Evolutionary conservation across 192 early-diverging fungal species (phyloP), one percentile per base, ranked within the genome.

Genomic region (Pilaira anomala): DNA sequence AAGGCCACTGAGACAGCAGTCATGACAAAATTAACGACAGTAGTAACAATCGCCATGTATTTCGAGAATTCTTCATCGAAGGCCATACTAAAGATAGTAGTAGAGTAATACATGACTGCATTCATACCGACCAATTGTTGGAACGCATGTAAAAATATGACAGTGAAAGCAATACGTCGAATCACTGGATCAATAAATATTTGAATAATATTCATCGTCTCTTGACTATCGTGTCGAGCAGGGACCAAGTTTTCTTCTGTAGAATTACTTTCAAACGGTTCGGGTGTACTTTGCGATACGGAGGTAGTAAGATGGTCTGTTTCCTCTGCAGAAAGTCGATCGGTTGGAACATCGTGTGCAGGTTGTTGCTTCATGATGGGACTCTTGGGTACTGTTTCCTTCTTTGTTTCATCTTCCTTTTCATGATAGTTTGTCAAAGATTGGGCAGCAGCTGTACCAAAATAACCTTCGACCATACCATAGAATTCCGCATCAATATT

Each of bases 111-210:
- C 61, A 92, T 90, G 36, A 89, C 84, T 11, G 86, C 89, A 68
- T 92, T 93, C 66, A 95, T 92, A 48, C 88, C 91, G 30, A 82
- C 85, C 28, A 93, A 76, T 73, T 92, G 91, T 70, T 95, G 93
- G 59, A 80, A 74, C 33, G 87, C 75, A 75, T 92, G 87, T 13
- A 93, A 53, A 9, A 79, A 69, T 11, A 90, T 71, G 48, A 85
- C 85, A 44, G 80, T 80, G 14, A 88, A 24, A 2, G 92, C 78
- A 50, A 87, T 81, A 46, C 72, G 69, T 11, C 82, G 73, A 65
- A 91, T 71, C 49, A 81, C 79, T 57, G 75, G 63, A 3, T 80
- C 76, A 16, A 73, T 75, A 55, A 93, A 74, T 7, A 90, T 77
- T 36, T 80, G 63, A 30, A 72, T 49, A 26, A 82, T 78, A 30